Base-by-base conservation (phyloP, 257 asterid species). In the Nicotiana undulata region DNA sequence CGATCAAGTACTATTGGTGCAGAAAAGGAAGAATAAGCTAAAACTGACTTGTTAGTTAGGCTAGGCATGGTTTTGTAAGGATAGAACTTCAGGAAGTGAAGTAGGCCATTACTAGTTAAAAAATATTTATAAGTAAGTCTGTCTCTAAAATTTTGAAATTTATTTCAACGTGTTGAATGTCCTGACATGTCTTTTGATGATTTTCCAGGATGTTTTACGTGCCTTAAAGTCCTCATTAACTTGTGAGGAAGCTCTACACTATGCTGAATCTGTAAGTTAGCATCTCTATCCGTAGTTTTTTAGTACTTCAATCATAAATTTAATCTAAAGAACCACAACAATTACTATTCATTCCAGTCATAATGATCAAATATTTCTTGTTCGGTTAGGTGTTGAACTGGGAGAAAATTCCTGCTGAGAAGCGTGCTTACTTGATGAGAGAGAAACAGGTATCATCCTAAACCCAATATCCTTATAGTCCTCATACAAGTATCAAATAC, bases 391-490 rank as follows among this genome's bases (percentile, higher is more conserved):
- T 93, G 82, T 82, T 95, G 88, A 84, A 84, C 81, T 93, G 97
- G 99, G 89, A 86, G 93, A 89, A 91, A 85, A 88, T 95, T 87
- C 97, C 99, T 72, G 89, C 94, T 24, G 99, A 93, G 83, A 88
- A 83, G 87, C 99, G 99, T 84, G 97, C 93, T 86, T 88, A 93
- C 87, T 60, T 95, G 84, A 89, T 84, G 93, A 92, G 94, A 89
- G 98, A 93, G 80, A 95, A 95, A 83, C 98, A 95, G 93, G 99
- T 92, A 75, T 56, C 29, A 51, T 44, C 75, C 63, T 44, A 55
- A 56, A 49, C 56, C 16, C 58, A 40, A 75, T 40, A 29, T 61
- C 75, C 40, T 55, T 51, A 49, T 24, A 8, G 24, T 46, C 24
- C 40, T 72, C 78, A 24, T 72, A 12, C 78, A 46, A 63, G 32